phyloP scores from a whole-genome alignment of 345 rosid species.

The Schrenkiella parvula region DNA sequence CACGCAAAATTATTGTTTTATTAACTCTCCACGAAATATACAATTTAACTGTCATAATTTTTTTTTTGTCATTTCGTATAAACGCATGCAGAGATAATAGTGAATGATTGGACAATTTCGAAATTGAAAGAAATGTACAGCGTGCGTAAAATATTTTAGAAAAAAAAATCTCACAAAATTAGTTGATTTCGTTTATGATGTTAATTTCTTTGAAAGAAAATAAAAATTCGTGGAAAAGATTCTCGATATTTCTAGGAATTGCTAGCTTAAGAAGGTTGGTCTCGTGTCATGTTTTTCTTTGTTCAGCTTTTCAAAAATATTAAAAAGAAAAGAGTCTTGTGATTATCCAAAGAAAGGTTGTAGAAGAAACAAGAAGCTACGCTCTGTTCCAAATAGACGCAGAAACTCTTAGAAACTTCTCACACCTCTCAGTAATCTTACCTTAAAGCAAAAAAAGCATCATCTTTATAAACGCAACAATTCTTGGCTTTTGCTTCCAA shows the following conservation, averaged over 20 bases:
- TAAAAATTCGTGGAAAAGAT: neutral
- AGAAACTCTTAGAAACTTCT: conserved; percentile 56
- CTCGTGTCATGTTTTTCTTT: neutral
- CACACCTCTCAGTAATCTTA: conserved; percentile 4
- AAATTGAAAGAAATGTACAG: neutral
- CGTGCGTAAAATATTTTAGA: neutral
- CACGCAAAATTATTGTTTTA: too few species aligned
- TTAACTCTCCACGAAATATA: too few species aligned
- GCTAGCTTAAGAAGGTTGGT: neutral
- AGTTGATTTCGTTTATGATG: neutral
- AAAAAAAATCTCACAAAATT: neutral
- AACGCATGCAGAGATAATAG: neutral
- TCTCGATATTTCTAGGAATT: conserved; percentile 7
- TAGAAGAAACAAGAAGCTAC: conserved; percentile 31
- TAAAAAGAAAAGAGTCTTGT: conserved; percentile 11
- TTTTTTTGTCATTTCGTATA: too few species aligned
- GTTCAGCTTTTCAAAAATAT: neutral
- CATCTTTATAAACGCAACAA: conserved; percentile 19
- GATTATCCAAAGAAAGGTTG: conserved; percentile 16
- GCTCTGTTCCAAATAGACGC: conserved; percentile 4
- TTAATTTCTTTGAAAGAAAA: neutral
- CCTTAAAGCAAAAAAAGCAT: neutral
- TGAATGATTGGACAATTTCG: neutral
- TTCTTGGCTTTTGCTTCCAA: neutral
- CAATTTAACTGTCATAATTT: too few species aligned